Conservation (phyloP, 2,329 filamentous ascomycete genomes). For the Leptographium galeiforme region DNA sequence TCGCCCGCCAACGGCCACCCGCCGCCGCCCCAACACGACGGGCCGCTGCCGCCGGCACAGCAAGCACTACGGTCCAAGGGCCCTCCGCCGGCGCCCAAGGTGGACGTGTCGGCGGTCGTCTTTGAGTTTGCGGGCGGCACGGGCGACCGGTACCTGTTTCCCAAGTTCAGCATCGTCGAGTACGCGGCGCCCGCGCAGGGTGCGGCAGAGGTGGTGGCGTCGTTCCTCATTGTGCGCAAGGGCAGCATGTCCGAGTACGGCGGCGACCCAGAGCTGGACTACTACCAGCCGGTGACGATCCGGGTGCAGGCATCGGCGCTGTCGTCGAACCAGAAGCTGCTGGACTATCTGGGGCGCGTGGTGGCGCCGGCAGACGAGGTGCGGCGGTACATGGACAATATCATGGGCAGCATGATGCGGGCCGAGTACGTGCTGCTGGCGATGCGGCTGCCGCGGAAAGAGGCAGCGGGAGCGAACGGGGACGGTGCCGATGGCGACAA, state of each 20-base stretch:
- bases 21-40: neutral
- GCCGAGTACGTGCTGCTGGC: slow-evolving; percentile 54
- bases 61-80: slow-evolving; percentile 49
- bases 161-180: slow-evolving; percentile 65
- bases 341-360: slow-evolving; percentile 47
- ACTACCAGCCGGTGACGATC: slow-evolving; percentile 63
- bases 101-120: slow-evolving; percentile 52
- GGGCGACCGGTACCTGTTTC: slow-evolving; percentile 67
- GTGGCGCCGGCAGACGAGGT: slow-evolving; percentile 53
- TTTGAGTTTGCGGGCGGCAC: slow-evolving; percentile 55
- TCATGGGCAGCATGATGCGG: slow-evolving; percentile 56
- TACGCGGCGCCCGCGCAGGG: slow-evolving; percentile 38
- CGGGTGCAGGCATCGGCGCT: slow-evolving; percentile 25
- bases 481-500: slow-evolving; percentile 8
- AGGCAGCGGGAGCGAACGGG: slow-evolving; percentile 6
- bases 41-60: slow-evolving; percentile 19
- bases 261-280: slow-evolving; percentile 51
- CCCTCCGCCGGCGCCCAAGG: slow-evolving; percentile 37
- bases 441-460: slow-evolving; percentile 46
- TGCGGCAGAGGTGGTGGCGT: slow-evolving; percentile 50
- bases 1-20: slow-evolving; percentile 8
- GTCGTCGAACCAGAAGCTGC: slow-evolving; percentile 31
- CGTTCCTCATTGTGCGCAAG: slow-evolving; percentile 64
- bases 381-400: slow-evolving; percentile 52
- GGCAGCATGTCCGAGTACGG: slow-evolving; percentile 53